These are phyloP conservation scores for Kurtzmaniella cleridarum DNA, from an alignment of 805 yeast species.

Conservation along the genomic window DNA sequence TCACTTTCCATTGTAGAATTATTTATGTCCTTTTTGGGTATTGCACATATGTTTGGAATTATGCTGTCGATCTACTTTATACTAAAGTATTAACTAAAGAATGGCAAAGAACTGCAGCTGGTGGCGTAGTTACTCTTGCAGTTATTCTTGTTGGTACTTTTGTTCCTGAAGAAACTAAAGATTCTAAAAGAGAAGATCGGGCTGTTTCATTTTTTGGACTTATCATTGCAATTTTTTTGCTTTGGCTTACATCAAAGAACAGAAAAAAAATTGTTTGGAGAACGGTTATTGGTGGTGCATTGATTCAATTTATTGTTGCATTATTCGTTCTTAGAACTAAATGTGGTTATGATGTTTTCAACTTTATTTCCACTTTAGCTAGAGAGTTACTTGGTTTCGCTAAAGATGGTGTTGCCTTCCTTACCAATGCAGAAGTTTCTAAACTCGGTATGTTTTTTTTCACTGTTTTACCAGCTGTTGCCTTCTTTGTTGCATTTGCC, in stretches of 20 bases:
- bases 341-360: conserved; percentile 57
- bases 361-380: conserved; percentile 54
- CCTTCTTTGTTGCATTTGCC: conserved; percentile 58
- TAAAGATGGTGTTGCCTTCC: conserved; percentile 56
- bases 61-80: conserved; percentile 27
- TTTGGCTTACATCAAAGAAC: conserved; percentile 43
- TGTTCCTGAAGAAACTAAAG: conserved; percentile 41
- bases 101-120: conserved; percentile 35
- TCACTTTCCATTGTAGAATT: conserved; percentile 43
- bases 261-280: conserved; percentile 47
- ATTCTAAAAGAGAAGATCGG: conserved; percentile 46
- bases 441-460: conserved; percentile 45
- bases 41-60: conserved; percentile 25
- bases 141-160: conserved; percentile 52
- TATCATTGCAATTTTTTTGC: conserved; percentile 38
- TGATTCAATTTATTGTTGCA: conserved; percentile 56
- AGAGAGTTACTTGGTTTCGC: conserved; percentile 54
- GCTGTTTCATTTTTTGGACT: conserved; percentile 55
- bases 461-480: conserved; percentile 56
- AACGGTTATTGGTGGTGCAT: conserved; percentile 54
- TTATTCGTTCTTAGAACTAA: conserved; percentile 56
- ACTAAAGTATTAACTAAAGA: conserved; percentile 36
- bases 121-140: conserved; percentile 39
- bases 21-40: conserved; percentile 15
- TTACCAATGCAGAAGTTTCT: conserved; percentile 39